Evolutionary conservation across 306 rosid genomes (phyloP).

Genomic region (Psophocarpus tetragonolobus): DNA sequence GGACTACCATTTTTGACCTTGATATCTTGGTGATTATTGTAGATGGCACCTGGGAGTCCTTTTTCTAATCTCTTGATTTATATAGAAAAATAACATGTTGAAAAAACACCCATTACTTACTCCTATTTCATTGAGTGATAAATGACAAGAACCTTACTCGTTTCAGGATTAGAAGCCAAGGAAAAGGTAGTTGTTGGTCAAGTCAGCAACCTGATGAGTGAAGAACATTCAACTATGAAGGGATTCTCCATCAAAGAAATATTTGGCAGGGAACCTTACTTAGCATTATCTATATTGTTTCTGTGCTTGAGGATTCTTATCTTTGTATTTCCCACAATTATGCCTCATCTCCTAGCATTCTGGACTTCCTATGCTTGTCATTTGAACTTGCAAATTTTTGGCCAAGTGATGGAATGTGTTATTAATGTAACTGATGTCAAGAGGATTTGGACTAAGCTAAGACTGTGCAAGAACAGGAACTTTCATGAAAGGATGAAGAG

Average conservation of each 20-base stretch:
- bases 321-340: constrained; percentile 43
- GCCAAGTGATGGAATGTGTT: constrained; percentile 61
- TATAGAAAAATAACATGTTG: background rate
- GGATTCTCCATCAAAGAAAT: constrained; percentile 43
- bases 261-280: constrained; percentile 55
- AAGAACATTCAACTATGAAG: constrained; percentile 37
- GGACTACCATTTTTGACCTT: background rate
- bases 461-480: constrained; percentile 63
- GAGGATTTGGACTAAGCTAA: constrained; percentile 70
- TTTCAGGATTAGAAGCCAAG: constrained; percentile 59
- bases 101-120: background rate
- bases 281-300: constrained; percentile 56
- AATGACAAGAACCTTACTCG: constrained; percentile 26
- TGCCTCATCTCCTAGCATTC: constrained; percentile 47
- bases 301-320: constrained; percentile 55
- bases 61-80: too few relatives aligned
- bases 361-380: constrained; percentile 56
- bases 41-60: too few relatives aligned
- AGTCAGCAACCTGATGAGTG: constrained; percentile 18
- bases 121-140: background rate
- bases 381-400: constrained; percentile 66
- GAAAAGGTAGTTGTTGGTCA: constrained; percentile 35
- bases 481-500: constrained; percentile 68
- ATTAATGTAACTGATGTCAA: constrained; percentile 60
- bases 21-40: constrained; percentile 24